Evolutionary conservation across 805 yeast genomes (phyloP), one percentile per base, ranked within the genome.

Genomic region (Barnettozyma wickerhamii): DNA sequence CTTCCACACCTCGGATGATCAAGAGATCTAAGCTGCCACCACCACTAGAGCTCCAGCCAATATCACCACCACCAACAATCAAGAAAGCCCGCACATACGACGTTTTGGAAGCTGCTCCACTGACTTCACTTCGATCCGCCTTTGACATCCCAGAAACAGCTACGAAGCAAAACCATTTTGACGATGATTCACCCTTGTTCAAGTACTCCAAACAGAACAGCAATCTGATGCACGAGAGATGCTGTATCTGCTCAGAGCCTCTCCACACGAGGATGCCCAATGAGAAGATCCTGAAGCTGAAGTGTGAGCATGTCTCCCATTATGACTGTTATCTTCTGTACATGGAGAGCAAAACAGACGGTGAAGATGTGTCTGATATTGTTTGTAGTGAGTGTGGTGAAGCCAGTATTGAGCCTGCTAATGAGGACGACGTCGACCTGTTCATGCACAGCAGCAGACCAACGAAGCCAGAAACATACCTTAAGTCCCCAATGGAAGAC

Each of bases 171-270:
- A 13, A 14, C 17, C 29, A 15, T 6, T 14, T 29, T n/a, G 43
- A 35, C 10, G 6, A 27, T 4, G 40, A 30, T 6, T 46, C 46
- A n/a, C 43, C 47, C 1, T 20, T 42, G 19, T 34, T 35, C 20
- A 27, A 21, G 19, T 38, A 37, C n/a, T 31, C 41, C 3, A 41
- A 34, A 30, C 37, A 49, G 7, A 42, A 43, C 41, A 38, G 17
- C 30, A n/a, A 41, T 21, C 59, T 46, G 34, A 31, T 52, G 4
- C 55, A 59, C 18, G 59, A 55, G 26, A 37, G 24, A 4, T 74
- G 79, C 48, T 62, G 67, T 12, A 59, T 72, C 30, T 75, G 80
- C 51, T 62, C 63, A 12, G 78, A 74, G 42, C 56, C 64, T 4
- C 50, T 74, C 29, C 54, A 60, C 3, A 59, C 58, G 33, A 56